Conservation (phyloP, 2,329 filamentous ascomycete species). For the Xylaria digitata region DNA sequence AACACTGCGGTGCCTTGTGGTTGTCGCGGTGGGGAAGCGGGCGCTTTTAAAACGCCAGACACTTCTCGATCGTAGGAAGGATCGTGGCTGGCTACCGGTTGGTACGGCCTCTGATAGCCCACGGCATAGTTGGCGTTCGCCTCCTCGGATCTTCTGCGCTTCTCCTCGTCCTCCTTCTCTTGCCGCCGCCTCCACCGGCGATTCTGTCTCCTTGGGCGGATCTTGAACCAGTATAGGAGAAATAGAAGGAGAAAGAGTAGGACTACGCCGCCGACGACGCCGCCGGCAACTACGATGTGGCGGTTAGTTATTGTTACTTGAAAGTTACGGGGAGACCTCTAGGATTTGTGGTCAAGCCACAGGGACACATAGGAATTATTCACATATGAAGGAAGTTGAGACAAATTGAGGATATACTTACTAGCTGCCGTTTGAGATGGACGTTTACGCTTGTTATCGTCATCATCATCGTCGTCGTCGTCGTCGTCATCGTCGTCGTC, state of each 20-base stretch:
- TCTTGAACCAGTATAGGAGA: conserved; percentile 32
- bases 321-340: too few relatives aligned
- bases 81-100: conserved; percentile 1
- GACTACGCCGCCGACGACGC: conserved; percentile 29
- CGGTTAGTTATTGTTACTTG: conserved; percentile 6
- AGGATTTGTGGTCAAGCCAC: neutral
- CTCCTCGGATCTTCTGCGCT: neutral
- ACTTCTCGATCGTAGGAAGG: conserved; percentile 16
- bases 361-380: neutral
- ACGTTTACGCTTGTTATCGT: conserved; percentile 26
- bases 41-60: neutral
- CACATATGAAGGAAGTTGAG: neutral
- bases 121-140: neutral
- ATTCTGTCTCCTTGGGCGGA: conserved; percentile 23
- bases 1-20: neutral
- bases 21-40: neutral
- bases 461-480: conserved; percentile 29
- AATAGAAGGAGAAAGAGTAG: conserved; percentile 22
- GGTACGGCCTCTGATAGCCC: conserved; percentile 5
- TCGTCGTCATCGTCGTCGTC: conserved; percentile 33
- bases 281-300: conserved; percentile 27
- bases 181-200: conserved; percentile 16
- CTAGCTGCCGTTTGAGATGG: conserved; percentile 20
- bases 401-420: conserved; percentile 4
- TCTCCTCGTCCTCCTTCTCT: conserved; percentile 7